Conservation (phyloP, 495 filamentous ascomycete genomes). For the Xylaria bambusicola region DNA sequence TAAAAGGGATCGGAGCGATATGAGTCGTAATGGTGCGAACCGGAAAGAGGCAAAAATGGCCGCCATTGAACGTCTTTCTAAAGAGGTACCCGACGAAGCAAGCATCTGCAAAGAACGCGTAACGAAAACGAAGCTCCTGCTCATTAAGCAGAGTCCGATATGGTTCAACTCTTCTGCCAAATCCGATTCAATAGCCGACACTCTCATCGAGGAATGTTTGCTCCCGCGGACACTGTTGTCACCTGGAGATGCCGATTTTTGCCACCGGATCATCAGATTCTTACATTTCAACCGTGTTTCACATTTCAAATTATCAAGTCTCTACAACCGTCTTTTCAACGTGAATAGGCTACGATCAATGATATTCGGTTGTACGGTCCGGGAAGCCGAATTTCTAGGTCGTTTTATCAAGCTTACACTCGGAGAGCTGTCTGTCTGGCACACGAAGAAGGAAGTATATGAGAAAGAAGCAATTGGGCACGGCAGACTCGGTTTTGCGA, state of each 20-base stretch:
- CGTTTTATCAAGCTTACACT: constrained; percentile 82
- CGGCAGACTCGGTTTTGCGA: constrained; percentile 58
- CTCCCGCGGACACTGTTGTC: constrained; percentile 83
- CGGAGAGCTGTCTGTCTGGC: constrained; percentile 78
- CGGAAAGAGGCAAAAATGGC: constrained; percentile 67
- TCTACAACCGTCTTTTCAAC: constrained; percentile 83
- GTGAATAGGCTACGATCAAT: constrained; percentile 74
- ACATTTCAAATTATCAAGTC: constrained; percentile 81
- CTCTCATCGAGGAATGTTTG: constrained; percentile 86
- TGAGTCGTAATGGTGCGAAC: constrained; percentile 60
- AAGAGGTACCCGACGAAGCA: constrained; percentile 68
- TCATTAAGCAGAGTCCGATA: constrained; percentile 61
- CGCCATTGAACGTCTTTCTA: constrained; percentile 57
- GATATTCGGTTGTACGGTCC: constrained; percentile 83
- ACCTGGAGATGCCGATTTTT: constrained; percentile 81
- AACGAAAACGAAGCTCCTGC: constrained; percentile 59
- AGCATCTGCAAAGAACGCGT: constrained; percentile 66
- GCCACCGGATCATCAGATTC: constrained; percentile 79
- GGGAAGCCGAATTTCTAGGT: constrained; percentile 88
- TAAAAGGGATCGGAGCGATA: constrained; percentile 70
- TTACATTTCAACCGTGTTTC: constrained; percentile 79
- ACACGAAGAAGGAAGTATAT: constrained; percentile 71
- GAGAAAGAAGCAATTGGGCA: constrained; percentile 71
- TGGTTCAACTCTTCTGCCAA: constrained; percentile 70
- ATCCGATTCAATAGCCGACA: constrained; percentile 67